Evolutionary conservation across 768 basidiomycete species (phyloP), one percentile per base, ranked within the genome.

Genomic region (Boletus coccyginus): DNA sequence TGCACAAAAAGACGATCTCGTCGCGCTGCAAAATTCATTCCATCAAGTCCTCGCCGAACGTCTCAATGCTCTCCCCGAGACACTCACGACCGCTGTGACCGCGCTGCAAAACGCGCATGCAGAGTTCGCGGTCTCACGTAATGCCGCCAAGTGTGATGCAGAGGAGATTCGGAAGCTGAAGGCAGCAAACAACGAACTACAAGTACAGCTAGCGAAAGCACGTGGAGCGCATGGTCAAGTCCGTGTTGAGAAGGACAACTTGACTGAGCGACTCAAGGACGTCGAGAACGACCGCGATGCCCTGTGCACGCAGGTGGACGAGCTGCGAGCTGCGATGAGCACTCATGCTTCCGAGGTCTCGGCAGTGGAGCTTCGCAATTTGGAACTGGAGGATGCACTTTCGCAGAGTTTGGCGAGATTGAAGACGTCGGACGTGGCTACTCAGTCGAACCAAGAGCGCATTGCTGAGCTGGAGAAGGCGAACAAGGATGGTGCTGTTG

Each of bases 221-320:
- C 86, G 89, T 51, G 82, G 84, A 21, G 83, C 85, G 14, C 86
- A 90, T 62, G 89, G 90, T 1, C 86, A 89, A 65, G 80, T 88
- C 7, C 84, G 88, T 16, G 89, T 89, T 14, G 91, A 94, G 75
- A 94, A 92, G 72, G 91, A 92, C 47, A 74, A 82, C 38, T 68
- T 91, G 45, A 71, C 64, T 21, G 88, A 91, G 59, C 87, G 88
- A 59, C 72, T 90, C 32, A 73, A 69, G 24, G 74, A 75, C 24
- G 75, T 76, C 0, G 90, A 92, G 67, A 75, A 68, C 31, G 90
- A 92, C 51, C 82, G 88, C 21, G 87, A 92, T 21, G 71, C 73
- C 6, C 68, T 90, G 43, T 80, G 80, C 41, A 60, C 66, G 3
- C 82, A 86, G 58, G 66, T 85, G 19, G 84, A 84, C 56, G 83